Evolutionary conservation across 2,329 filamentous ascomycete species (phyloP).

Genomic region (Sporothrix globosa): DNA sequence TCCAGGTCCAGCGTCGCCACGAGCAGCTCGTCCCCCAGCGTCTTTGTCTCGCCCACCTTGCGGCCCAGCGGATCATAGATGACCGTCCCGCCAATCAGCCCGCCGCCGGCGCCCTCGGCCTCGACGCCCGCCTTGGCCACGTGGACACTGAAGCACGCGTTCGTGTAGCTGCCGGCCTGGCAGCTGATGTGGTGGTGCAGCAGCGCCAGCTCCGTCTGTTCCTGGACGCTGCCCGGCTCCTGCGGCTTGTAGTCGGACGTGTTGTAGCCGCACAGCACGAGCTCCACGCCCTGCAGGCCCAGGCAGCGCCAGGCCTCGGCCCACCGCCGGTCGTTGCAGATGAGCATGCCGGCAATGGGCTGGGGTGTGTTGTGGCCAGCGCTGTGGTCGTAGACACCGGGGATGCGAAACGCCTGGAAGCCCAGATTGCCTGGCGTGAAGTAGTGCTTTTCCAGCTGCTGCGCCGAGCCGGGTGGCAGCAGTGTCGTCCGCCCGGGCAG

Average conservation of each 20-base stretch:
- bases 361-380: conserved; percentile 46
- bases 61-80: conserved; percentile 55
- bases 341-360: conserved; percentile 57
- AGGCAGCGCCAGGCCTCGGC: conserved; percentile 56
- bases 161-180: conserved; percentile 56
- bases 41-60: conserved; percentile 54
- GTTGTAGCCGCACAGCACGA: conserved; percentile 52
- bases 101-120: conserved; percentile 47
- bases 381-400: conserved; percentile 42
- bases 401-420: conserved; percentile 56
- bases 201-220: conserved; percentile 52
- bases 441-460: conserved; percentile 61
- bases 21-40: conserved; percentile 54
- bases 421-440: conserved; percentile 57
- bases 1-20: conserved; percentile 55
- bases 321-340: conserved; percentile 59
- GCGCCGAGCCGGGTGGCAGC: conserved; percentile 51
- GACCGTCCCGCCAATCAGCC: conserved; percentile 52
- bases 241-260: conserved; percentile 53
- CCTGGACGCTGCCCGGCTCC: conserved; percentile 43
- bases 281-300: conserved; percentile 54
- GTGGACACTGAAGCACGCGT: conserved; percentile 54
- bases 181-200: conserved; percentile 56
- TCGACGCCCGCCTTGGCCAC: conserved; percentile 54
- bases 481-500: conserved; percentile 58